Conservation (phyloP, 768 basidiomycete genomes). For the Multifurca ochricompacta region DNA sequence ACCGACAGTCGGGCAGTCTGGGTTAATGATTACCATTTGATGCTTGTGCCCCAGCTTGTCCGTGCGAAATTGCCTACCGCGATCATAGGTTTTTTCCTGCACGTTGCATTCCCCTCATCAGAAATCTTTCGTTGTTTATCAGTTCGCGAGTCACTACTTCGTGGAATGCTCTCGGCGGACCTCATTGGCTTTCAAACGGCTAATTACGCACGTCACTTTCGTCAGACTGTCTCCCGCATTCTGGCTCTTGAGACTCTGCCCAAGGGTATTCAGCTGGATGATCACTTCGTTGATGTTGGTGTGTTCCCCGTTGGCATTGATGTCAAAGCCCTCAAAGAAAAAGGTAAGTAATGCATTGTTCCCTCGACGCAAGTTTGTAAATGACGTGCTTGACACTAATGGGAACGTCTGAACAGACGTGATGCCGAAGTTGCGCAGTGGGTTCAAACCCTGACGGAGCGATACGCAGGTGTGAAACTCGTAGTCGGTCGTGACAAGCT, state of each 20-base stretch:
- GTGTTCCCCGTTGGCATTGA: conserved; percentile 92
- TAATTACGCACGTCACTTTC: conserved; percentile 75
- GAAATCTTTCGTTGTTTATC: conserved; percentile 94
- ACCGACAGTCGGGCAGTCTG: conserved; percentile 38
- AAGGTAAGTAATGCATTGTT: conserved; percentile 37
- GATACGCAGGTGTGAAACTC: conserved; percentile 80
- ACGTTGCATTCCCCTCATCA: conserved; percentile 91
- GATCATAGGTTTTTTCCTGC: conserved; percentile 89
- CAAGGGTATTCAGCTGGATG: conserved; percentile 67
- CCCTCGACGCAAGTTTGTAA: background rate
- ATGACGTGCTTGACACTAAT: background rate
- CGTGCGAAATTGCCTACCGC: conserved; percentile 57
- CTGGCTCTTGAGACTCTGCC: conserved; percentile 74
- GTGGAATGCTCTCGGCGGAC: conserved; percentile 89
- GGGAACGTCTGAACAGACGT: conserved; percentile 33
- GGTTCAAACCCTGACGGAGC: conserved; percentile 69
- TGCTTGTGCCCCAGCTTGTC: conserved; percentile 84
- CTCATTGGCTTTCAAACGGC: conserved; percentile 90
- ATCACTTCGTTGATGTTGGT: conserved; percentile 74
- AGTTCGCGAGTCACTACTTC: conserved; percentile 65
- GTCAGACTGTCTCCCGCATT: conserved; percentile 78
- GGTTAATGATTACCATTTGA: conserved; percentile 95
- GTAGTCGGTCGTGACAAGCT: conserved; percentile 86
- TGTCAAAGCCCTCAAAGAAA: conserved; percentile 55
- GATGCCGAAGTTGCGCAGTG: conserved; percentile 78